Evolutionary conservation across 2,329 filamentous ascomycete species (phyloP).

Genomic region (Xylaria sp.): DNA sequence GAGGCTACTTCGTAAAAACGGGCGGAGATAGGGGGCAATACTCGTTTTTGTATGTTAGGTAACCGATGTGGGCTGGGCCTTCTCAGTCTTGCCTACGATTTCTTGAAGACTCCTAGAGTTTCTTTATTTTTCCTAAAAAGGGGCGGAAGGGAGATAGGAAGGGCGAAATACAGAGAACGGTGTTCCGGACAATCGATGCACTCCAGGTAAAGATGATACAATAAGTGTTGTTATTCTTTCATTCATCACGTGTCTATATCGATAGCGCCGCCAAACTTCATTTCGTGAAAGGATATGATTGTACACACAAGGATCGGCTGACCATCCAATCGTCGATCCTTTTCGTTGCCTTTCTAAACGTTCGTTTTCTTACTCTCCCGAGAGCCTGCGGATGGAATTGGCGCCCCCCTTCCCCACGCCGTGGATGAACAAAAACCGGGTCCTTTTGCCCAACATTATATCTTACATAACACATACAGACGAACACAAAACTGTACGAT

Average conservation of each 20-base stretch:
- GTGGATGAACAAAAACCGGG: conserved; percentile 14
- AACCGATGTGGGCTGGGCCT: background rate
- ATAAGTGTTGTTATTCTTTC: conserved; percentile 23
- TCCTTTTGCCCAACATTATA: conserved; percentile 34
- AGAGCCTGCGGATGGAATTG: conserved; percentile 7
- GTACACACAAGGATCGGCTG: conserved; percentile 23
- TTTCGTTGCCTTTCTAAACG: conserved; percentile 25
- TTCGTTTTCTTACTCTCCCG: conserved; percentile 10
- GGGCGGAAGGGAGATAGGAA: no score
- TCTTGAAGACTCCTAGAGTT: background rate
- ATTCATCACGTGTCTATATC: conserved; percentile 37
- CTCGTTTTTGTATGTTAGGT: conserved; percentile 14
- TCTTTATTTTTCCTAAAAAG: no score
- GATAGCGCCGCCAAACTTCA: conserved; percentile 32
- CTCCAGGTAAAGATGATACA: background rate
- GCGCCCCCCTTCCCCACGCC: background rate
- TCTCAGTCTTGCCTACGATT: background rate
- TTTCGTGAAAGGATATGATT: conserved; percentile 23
- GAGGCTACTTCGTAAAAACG: conserved; percentile 41
- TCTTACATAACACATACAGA: conserved; percentile 39
- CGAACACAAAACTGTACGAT: conserved; percentile 9
- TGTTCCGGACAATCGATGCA: background rate
- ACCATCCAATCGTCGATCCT: conserved; percentile 24
- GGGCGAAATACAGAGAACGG: background rate
- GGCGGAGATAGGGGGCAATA: background rate